Conservation (phyloP, 768 basidiomycete species). For the Rhizopogon vinicolor region DNA sequence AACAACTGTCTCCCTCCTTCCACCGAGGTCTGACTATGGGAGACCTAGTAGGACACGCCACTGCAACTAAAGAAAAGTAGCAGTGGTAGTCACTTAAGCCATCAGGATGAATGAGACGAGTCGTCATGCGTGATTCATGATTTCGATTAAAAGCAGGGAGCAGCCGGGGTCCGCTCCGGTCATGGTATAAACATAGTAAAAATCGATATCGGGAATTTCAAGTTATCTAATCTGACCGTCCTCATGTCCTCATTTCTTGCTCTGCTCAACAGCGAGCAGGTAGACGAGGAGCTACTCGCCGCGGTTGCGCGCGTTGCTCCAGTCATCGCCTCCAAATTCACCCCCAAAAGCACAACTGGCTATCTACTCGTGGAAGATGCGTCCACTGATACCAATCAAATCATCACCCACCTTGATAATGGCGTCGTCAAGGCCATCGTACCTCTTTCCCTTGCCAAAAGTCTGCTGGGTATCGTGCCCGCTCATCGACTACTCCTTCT, state of each 20-base stretch:
- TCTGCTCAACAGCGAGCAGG: conserved; percentile 43
- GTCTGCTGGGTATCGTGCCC: conserved; percentile 64
- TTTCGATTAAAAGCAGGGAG: no score
- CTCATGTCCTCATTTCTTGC: conserved; percentile 54
- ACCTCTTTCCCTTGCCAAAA: conserved; percentile 58
- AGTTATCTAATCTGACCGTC: background rate
- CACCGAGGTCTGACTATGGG: no score
- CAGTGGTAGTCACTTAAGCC: no score
- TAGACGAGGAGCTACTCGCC: conserved; percentile 42
- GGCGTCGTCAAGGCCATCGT: conserved; percentile 82
- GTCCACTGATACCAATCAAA: conserved; percentile 45
- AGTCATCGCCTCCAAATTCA: conserved; percentile 41
- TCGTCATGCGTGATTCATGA: no score
- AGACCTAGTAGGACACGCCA: no score
- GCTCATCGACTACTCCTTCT: conserved; percentile 70
- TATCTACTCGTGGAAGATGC: conserved; percentile 55
- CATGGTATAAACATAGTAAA: no score
- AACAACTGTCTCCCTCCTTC: no score
- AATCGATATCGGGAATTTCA: no score
- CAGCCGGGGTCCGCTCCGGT: no score
- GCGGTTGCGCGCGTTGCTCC: conserved; percentile 77
- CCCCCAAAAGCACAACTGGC: conserved; percentile 27
- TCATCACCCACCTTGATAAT: conserved; percentile 64
- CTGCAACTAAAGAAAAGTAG: no score
- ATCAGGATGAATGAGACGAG: no score